Base-by-base conservation (phyloP, 306 rosid genomes). In the Luffa aegyptiaca region DNA sequence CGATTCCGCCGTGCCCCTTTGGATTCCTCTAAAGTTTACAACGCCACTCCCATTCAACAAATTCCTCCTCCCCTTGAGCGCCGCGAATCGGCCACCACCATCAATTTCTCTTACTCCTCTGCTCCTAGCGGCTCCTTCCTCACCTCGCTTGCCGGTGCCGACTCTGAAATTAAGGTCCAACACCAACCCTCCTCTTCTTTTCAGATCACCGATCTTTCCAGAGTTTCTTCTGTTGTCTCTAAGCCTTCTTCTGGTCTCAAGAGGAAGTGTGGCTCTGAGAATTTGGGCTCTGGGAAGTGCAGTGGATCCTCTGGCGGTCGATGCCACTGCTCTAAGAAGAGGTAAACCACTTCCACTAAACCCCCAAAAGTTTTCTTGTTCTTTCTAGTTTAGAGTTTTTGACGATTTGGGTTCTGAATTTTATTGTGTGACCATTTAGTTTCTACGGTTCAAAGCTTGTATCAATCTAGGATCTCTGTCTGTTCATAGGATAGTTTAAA, bases 271-370 rank as follows among this genome's bases (percentile, higher is more conserved):
- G 87, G 86, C 87, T 89, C 92, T 44, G 92, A 92, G 12, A 92
- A 76, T 46, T 53, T 89, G 79, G 93, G 90, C 14, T 89, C 96
- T 55, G 92, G 86, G 7, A 92, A 88, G 85, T 92, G 97, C 74
- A 86, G 84, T 0, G 88, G 86, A 51, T 90, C 97, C 76, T 89
- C 93, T 10, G 86, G 89, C 10, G 75, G 76, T 37, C 91, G 93
- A 11, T 92, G 96, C 81, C 97, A 92, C 85, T 92, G 97, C 84
- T 84, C 93, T 4, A 92, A 92, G 86, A 92, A 92, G 78, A 90
- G 93, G 97, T 92, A 6, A 21, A 39, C 48, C 5, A n/a, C 3
- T 36, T 16, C 46, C 42, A 39, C 51, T 10, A 41, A 8, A 3
- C 39, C 53, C 17, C 33, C 10, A 16, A 5, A 55, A 5, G 12